phyloP scores from a whole-genome alignment of 2,329 filamentous ascomycete species.

The Botryotinia narcissicola region DNA sequence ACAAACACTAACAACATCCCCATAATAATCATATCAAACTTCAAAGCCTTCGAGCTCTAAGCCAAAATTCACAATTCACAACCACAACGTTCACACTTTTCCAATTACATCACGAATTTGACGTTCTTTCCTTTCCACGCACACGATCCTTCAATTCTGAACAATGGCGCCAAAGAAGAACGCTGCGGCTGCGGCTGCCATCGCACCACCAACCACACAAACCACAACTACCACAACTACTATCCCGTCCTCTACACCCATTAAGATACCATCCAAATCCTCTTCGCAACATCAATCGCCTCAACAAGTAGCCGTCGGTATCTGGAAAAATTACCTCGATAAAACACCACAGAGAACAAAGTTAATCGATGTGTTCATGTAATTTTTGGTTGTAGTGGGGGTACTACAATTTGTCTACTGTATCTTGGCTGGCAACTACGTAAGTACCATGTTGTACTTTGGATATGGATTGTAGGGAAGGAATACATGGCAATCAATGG shows the following conservation, averaged over 20 bases:
- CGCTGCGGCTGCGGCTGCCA: conserved; percentile 35
- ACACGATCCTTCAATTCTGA: conserved; percentile 16
- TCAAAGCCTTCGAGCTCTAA: conserved; percentile 20
- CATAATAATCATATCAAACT: conserved; percentile 22
- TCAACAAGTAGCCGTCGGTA: conserved; percentile 60
- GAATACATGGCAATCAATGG: neutral
- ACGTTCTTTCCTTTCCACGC: neutral
- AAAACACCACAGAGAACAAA: conserved; percentile 87
- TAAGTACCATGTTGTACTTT: conserved; percentile 50
- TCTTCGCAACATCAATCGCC: conserved; percentile 32
- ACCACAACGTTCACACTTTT: conserved; percentile 17
- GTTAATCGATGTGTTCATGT: conserved; percentile 88
- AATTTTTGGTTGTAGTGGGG: conserved; percentile 79
- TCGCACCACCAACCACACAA: conserved; percentile 24
- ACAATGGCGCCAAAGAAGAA: conserved; percentile 52
- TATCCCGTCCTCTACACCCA: conserved; percentile 34
- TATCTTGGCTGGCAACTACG: conserved; percentile 87
- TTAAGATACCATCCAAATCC: conserved; percentile 30
- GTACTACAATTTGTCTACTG: conserved; percentile 94
- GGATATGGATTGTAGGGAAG: conserved; percentile 16
- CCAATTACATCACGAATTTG: conserved; percentile 8
- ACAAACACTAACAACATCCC: conserved; percentile 4
- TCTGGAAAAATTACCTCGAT: conserved; percentile 76
- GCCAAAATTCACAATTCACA: conserved; percentile 12
- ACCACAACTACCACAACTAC: conserved; percentile 26